A percentile compares a stretch with the other conserved stretches of the same genome.
phyloP scores from a whole-genome alignment of 768 basidiomycete genomes.

The Dentipellis sp. region DNA sequence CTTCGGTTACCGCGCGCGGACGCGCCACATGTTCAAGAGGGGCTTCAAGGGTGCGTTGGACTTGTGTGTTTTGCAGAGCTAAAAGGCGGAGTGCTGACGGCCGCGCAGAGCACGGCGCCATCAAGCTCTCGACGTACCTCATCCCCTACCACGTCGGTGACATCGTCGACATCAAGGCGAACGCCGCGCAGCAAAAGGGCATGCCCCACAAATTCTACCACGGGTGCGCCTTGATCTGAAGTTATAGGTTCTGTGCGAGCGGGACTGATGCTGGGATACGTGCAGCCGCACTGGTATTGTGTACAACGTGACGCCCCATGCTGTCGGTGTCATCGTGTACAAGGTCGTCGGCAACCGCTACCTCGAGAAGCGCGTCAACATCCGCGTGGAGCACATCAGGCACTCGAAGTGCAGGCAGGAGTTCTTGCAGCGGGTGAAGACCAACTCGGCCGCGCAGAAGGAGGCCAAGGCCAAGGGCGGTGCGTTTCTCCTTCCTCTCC shows the following conservation, averaged over 20 bases:
- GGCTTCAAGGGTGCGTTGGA: constrained; percentile 82
- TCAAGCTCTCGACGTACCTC: constrained; percentile 89
- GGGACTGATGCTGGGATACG: not conserved
- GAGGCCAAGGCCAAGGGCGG: constrained; percentile 89
- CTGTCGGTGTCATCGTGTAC: constrained; percentile 95
- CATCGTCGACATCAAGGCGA: constrained; percentile 99
- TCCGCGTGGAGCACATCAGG: constrained; percentile 89
- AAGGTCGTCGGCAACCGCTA: constrained; percentile 99
- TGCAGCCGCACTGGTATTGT: constrained; percentile 92
- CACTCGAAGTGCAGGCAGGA: constrained; percentile 98
- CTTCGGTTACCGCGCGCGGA: constrained; percentile 99
- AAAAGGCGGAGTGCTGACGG: constrained; percentile 1
- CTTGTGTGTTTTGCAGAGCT: constrained; percentile 1
- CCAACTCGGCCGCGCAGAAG: constrained; percentile 74
- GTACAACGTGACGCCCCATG: constrained; percentile 94
- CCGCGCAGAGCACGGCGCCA: constrained; percentile 70
- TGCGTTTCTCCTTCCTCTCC: constrained; percentile 29
- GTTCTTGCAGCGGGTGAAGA: constrained; percentile 93
- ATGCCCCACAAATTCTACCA: constrained; percentile 99
- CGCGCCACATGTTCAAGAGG: constrained; percentile 99
- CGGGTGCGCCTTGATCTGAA: constrained; percentile 48
- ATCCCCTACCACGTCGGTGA: constrained; percentile 92
- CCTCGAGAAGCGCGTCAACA: constrained; percentile 98
- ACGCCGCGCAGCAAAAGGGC: constrained; percentile 98
- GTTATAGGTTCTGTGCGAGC: not conserved